Conservation (phyloP, 768 basidiomycete genomes). For the Lentinus brumalis region DNA sequence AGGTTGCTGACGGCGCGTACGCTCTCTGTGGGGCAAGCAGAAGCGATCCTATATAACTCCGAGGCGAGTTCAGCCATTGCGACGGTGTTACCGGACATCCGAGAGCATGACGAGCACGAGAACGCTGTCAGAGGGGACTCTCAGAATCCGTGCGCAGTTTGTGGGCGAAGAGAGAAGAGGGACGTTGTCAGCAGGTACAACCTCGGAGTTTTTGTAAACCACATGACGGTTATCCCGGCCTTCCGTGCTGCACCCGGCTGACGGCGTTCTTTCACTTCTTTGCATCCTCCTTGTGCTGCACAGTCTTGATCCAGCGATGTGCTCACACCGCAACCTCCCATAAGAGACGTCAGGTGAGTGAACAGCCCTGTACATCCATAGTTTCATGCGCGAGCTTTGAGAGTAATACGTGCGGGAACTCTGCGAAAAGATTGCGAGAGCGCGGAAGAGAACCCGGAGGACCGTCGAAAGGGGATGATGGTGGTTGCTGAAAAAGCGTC, state of each 20-base stretch:
- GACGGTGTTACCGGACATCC: neutral
- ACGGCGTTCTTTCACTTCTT: too few species aligned
- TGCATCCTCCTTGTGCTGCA: too few species aligned
- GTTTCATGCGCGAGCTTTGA: too few species aligned
- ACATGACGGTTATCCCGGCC: constrained; percentile 16
- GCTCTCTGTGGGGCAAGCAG: neutral
- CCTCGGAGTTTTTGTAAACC: constrained; percentile 13
- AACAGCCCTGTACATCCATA: too few species aligned
- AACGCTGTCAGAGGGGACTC: neutral
- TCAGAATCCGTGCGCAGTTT: constrained; percentile 8
- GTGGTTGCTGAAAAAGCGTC: too few species aligned
- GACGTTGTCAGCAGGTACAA: constrained; percentile 16
- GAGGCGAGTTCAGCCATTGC: neutral
- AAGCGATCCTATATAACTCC: constrained; percentile 3
- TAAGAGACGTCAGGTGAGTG: too few species aligned
- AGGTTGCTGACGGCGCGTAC: neutral
- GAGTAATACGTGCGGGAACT: too few species aligned
- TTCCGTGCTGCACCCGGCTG: neutral
- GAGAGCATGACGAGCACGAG: neutral
- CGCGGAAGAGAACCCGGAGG: too few species aligned
- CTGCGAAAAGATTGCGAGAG: too few species aligned
- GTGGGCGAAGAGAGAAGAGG: neutral
- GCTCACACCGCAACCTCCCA: too few species aligned
- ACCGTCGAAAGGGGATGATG: too few species aligned
- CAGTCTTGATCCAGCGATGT: too few species aligned